These are phyloP conservation scores for Protomyces lactucae-debilis DNA, from an alignment of 1,139 yeast species.

Conservation along the genomic window DNA sequence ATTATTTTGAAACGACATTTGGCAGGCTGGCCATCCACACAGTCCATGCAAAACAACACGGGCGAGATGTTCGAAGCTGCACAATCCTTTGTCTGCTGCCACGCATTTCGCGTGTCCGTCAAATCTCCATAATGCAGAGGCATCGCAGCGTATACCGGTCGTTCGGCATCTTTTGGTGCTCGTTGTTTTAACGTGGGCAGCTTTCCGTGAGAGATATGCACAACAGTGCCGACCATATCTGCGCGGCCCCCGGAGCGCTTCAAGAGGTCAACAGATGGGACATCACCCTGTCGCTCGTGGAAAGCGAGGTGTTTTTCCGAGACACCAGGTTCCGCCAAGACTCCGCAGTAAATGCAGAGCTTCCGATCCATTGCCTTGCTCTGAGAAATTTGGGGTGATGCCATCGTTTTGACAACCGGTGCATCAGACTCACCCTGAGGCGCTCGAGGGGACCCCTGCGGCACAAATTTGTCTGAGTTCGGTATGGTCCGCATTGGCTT, in stretches of 20 bases:
- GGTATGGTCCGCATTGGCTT: background rate
- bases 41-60: background rate
- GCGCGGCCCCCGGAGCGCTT: background rate
- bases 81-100: background rate
- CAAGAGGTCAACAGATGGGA: background rate
- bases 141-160: background rate
- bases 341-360: background rate
- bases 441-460: no score
- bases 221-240: background rate
- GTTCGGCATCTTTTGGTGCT: background rate
- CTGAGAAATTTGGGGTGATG: background rate
- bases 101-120: background rate
- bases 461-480: background rate
- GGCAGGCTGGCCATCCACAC: background rate
- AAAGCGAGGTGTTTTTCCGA: background rate
- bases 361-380: background rate
- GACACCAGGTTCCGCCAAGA: background rate
- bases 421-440: background rate
- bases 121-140: background rate
- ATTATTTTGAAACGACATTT: slow-evolving; percentile 5
- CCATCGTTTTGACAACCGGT: background rate
- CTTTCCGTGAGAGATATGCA: background rate
- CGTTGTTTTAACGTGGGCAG: background rate
- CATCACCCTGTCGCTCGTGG: background rate
- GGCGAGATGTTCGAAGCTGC: background rate